Evolutionary conservation across 2,329 filamentous ascomycete genomes (phyloP), one percentile per base, ranked within the genome.

Genomic region (Didymella pinodella): DNA sequence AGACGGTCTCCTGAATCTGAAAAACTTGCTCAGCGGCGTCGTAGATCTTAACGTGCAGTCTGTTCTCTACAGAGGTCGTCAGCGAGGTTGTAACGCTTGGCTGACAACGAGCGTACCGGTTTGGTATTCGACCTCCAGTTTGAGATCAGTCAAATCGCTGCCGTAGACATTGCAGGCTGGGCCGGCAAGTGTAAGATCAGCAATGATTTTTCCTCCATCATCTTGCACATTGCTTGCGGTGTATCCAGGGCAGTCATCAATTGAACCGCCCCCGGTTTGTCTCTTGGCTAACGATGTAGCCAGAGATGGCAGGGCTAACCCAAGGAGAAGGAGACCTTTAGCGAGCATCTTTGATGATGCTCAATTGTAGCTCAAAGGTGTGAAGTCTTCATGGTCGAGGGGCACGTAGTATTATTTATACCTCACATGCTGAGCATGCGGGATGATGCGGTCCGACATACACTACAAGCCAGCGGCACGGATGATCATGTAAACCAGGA

Each of bases 41-140:
- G 62, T 88, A 85, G 57, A 92, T 91, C 68, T 89, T 85, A 67
- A 92, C 87, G 71, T 91, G 90, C 2, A 92, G 82, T 25, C 89
- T 87, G 40, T 81, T 81, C 45, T 86, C 87, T 88, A 25, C 4
- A 8, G 5, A 4, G 2, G 10, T 14, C 29, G 31, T 68, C 43
- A 65, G 62, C 38, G 75, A 7, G 25, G 20, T 84, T 83, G 1
- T 87, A 87, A 25, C 51, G 92, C 89, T 66, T 86, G 83, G n/a
- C 14, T 40, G 4, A 40, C 3, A 47, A 92, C 78, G 7, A 73
- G 70, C 64, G 18, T 54, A 87, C 85, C 81, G 40, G 83, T 85
- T 69, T 89, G 82, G 64, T 88, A 88, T 59, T 86, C 83, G 10
- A 88, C 86, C 16, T 81, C 77, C 52, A 89, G 76, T 53, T 78